Evolutionary conservation across 371 early-diverging fungal genomes (phyloP).

Genomic region (Coemansia sp.): DNA sequence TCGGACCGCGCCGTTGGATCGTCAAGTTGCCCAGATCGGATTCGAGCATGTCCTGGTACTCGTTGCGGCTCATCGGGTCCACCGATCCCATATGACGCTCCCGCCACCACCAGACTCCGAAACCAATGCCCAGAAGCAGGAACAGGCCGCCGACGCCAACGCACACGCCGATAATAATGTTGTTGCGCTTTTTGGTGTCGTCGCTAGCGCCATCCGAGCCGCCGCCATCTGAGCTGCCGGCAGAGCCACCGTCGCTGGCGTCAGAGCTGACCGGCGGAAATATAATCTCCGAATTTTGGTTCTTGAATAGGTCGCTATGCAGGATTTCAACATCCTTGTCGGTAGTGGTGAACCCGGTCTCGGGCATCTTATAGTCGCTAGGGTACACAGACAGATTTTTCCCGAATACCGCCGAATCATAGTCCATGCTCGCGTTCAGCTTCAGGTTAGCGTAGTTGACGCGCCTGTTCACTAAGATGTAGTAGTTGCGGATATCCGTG

Average conservation of each 20-base stretch:
- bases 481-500: not conserved
- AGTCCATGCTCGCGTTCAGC: too few species aligned
- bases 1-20: not conserved
- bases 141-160: constrained; percentile 1
- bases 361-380: too few species aligned
- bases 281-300: not conserved
- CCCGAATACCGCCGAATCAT: too few species aligned
- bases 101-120: constrained; percentile 3
- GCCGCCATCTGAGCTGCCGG: too few species aligned
- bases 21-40: not conserved
- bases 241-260: not conserved
- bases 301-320: not conserved
- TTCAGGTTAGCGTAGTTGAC: too few species aligned
- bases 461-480: not conserved
- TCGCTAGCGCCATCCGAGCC: too few species aligned
- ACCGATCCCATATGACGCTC: constrained; percentile 6
- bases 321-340: too few species aligned
- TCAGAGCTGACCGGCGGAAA: not conserved
- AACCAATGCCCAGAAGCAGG: not conserved
- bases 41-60: constrained; percentile 5
- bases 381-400: too few species aligned
- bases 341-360: too few species aligned
- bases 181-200: constrained; percentile 1
- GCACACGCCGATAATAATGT: constrained; percentile 5
- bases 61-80: constrained; percentile 8